Base-by-base conservation (phyloP, 306 rosid species). In the Heteromeles arbutifolia region DNA sequence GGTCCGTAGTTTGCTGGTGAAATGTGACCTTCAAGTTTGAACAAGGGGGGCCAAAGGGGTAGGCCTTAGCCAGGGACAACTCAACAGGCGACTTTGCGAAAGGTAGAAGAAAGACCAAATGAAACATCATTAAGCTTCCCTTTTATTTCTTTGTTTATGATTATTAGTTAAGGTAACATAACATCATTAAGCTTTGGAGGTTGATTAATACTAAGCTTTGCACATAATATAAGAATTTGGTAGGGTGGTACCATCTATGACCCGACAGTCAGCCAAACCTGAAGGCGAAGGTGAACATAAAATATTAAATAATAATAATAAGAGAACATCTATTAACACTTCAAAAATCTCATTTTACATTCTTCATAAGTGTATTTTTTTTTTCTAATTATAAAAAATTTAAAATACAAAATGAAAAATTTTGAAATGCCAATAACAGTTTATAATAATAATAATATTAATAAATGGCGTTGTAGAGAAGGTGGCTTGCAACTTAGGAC, bases 1-100 rank as follows among this genome's bases (percentile, higher is more conserved):
- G 32, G 72, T 11, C 67, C 65, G 34, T 5, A 17, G 73, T 39
- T 69, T 39, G 26, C 82, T 73, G 82, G 10, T 69, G 73, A 52
- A 19, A 70, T 11, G 82, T 7, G 2, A 37, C 41, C 41, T 37
- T 37, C 43, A 29, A 62, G 52, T 69, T 74, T 74, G 69, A 17
- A 10, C 12, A 8, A 59, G 28, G 41, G 50, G 45, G 22, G 21
- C 18, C 45, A 44, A 0, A 4, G 73, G 64, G 32, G 25, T 53
- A 12, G 39, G 64, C 64, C 13, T 70, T 28, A 41, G 70, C 34
- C 1, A 24, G 54, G 65, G 67, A 69, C 80, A 74, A 11, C 44
- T n/a, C 21, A 63, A 63, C 73, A 64, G 13, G 41, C 11, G 31
- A 3, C 59, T 77, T 68, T 67, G 25, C 44, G n/a, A 67, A 53